Evolutionary conservation across 768 basidiomycete species (phyloP).

Genomic region (Lentinula sp.): DNA sequence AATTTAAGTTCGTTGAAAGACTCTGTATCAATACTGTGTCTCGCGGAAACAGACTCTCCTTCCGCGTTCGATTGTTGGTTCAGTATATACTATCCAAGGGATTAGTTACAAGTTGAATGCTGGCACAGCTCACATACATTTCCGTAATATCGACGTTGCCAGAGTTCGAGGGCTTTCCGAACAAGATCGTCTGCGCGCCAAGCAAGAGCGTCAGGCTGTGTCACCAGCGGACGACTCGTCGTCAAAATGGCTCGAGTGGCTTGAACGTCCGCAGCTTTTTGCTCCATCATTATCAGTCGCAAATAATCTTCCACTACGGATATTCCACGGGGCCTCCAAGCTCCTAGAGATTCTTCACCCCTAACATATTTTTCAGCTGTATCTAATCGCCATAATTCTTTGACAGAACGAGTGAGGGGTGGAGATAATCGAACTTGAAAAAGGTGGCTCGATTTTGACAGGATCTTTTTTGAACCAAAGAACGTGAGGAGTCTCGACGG

Average conservation of each 20-base stretch:
- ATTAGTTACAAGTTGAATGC: not conserved
- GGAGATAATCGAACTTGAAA: conserved; percentile 81
- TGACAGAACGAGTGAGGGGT: conserved; percentile 77
- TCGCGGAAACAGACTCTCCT: conserved; percentile 31
- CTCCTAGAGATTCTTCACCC: conserved; percentile 78
- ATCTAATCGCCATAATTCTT: conserved; percentile 92
- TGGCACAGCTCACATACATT: conserved; percentile 41
- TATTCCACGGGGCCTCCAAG: conserved; percentile 86
- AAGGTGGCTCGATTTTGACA: conserved; percentile 75
- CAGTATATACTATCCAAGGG: conserved; percentile 58
- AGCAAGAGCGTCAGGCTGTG: conserved; percentile 45
- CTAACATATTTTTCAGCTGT: conserved; percentile 93
- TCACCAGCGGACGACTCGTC: conserved; percentile 42
- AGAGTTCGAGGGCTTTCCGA: conserved; percentile 63
- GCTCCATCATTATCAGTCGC: conserved; percentile 65
- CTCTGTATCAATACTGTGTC: conserved; percentile 26
- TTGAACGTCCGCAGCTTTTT: conserved; percentile 82
- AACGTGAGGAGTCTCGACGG: conserved; percentile 75
- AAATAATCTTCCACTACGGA: conserved; percentile 85
- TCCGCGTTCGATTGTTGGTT: conserved; percentile 63
- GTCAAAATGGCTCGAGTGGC: conserved; percentile 76
- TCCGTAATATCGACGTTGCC: conserved; percentile 74
- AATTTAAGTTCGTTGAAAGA: conserved; percentile 56
- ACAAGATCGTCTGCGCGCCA: conserved; percentile 69
- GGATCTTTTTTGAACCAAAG: conserved; percentile 71